A percentile compares a stretch with the other conserved stretches of the same genome.
phyloP scores from a whole-genome alignment of 2,329 filamentous ascomycete species.

The Fusarium euwallaceae region DNA sequence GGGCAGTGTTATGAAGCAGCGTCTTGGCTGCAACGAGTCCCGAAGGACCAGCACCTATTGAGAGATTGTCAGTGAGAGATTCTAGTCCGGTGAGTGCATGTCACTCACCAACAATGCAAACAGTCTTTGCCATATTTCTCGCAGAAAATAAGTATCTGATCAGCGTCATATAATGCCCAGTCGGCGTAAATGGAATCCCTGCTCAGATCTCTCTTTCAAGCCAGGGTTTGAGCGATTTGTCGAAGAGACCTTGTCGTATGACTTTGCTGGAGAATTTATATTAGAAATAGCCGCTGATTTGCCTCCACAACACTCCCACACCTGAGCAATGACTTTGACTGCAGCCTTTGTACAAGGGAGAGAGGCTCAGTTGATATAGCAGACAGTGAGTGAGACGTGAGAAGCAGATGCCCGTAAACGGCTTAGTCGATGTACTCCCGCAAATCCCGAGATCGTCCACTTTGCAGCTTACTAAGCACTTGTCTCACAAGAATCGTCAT shows the following conservation, averaged over 20 bases:
- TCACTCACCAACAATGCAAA: conserved; percentile 57
- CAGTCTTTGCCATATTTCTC: conserved; percentile 54
- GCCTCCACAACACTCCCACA: background rate
- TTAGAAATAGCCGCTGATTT: background rate
- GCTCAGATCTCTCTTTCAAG: conserved; percentile 14
- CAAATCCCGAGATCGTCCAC: conserved; percentile 31
- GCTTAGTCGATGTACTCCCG: conserved; percentile 35
- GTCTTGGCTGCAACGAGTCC: conserved; percentile 80
- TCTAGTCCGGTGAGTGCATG: too few species aligned
- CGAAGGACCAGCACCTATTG: conserved; percentile 74
- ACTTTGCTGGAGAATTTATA: background rate
- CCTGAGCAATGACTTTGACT: background rate
- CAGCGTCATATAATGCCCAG: conserved; percentile 36
- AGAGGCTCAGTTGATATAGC: conserved; percentile 6
- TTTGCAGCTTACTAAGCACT: conserved; percentile 37
- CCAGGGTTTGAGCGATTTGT: conserved; percentile 43
- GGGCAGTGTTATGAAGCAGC: conserved; percentile 70
- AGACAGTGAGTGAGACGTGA: conserved; percentile 10
- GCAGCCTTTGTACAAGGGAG: background rate
- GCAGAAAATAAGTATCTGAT: conserved; percentile 20
- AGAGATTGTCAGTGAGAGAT: background rate
- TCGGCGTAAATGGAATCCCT: conserved; percentile 4
- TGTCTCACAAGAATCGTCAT: background rate
- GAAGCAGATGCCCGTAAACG: conserved; percentile 26
- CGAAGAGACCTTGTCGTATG: background rate